These are phyloP conservation scores for Mycosphaerelloides madeirae DNA, from an alignment of 2,329 filamentous ascomycete genomes.

Conservation along the genomic window DNA sequence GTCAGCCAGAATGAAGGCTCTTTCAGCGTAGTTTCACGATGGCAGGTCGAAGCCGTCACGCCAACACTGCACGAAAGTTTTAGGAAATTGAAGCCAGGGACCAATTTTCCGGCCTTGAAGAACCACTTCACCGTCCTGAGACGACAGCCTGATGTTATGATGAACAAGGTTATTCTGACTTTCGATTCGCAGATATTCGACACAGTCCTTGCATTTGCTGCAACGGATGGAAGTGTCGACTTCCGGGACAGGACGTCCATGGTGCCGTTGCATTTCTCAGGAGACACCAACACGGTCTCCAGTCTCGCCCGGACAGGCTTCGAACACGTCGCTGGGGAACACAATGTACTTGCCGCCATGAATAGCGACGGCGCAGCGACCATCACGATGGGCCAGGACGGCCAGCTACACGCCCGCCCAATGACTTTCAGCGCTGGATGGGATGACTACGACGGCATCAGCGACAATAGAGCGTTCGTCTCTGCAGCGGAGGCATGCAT, in stretches of 20 bases:
- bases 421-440: slow-evolving; percentile 29
- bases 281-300: slow-evolving; percentile 60
- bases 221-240: slow-evolving; percentile 75
- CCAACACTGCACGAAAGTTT: slow-evolving; percentile 34
- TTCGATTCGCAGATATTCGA: slow-evolving; percentile 66
- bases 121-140: slow-evolving; percentile 47
- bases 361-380: slow-evolving; percentile 47
- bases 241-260: slow-evolving; percentile 74
- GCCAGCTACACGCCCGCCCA: slow-evolving; percentile 33
- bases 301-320: slow-evolving; percentile 76
- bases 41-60: slow-evolving; percentile 62
- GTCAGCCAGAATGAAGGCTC: slow-evolving; percentile 57
- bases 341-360: slow-evolving; percentile 44
- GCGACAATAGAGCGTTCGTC: slow-evolving; percentile 22
- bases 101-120: slow-evolving; percentile 14
- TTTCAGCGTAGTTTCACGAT: slow-evolving; percentile 73
- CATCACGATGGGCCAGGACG: slow-evolving; percentile 41
- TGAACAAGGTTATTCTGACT: slow-evolving; percentile 66
- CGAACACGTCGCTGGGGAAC: slow-evolving; percentile 59
- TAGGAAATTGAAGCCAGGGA: slow-evolving; percentile 28
- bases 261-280: slow-evolving; percentile 57
- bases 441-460: slow-evolving; percentile 28
- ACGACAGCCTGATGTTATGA: slow-evolving; percentile 61
- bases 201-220: slow-evolving; percentile 65
- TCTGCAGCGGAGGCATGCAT: slow-evolving; percentile 32